Evolutionary conservation across 441 rosid genomes (phyloP).

Genomic region (Theobroma grandiflorum): DNA sequence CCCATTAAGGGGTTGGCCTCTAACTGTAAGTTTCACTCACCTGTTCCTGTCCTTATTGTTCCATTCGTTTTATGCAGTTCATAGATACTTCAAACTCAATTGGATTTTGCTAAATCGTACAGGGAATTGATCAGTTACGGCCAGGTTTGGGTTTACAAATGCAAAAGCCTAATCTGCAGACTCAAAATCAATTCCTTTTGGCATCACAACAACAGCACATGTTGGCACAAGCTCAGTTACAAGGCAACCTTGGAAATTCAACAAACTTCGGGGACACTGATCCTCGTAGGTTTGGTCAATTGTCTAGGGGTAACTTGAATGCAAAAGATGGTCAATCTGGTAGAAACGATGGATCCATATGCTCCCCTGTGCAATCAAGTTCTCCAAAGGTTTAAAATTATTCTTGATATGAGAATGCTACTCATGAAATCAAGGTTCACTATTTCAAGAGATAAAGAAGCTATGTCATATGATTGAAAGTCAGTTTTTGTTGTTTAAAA

Average conservation of each 20-base stretch:
- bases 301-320: conserved; percentile 52
- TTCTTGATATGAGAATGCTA: conserved; percentile 2
- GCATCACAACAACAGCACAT: conserved; percentile 70
- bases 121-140: conserved; percentile 67
- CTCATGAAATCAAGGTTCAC: not conserved
- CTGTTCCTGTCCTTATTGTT: conserved; percentile 19
- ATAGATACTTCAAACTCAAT: not conserved
- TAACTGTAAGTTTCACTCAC: conserved; percentile 55
- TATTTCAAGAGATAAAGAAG: not conserved
- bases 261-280: conserved; percentile 56
- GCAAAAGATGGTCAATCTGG: conserved; percentile 58
- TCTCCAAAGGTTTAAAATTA: conserved; percentile 61
- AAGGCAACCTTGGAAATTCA: conserved; percentile 56
- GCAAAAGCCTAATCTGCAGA: conserved; percentile 60
- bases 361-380: conserved; percentile 64
- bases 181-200: conserved; percentile 60
- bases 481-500: not conserved
- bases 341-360: conserved; percentile 65
- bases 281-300: conserved; percentile 55
- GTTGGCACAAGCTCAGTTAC: conserved; percentile 63
- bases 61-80: not conserved
- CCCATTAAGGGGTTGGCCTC: conserved; percentile 80
- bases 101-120: conserved; percentile 28
- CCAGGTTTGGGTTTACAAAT: conserved; percentile 56
- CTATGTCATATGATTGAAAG: not conserved